A percentile compares a stretch with the other conserved stretches of the same genome.
Evolutionary conservation across 495 filamentous ascomycete genomes (phyloP).

Genomic region (Aspergillus biplanus): DNA sequence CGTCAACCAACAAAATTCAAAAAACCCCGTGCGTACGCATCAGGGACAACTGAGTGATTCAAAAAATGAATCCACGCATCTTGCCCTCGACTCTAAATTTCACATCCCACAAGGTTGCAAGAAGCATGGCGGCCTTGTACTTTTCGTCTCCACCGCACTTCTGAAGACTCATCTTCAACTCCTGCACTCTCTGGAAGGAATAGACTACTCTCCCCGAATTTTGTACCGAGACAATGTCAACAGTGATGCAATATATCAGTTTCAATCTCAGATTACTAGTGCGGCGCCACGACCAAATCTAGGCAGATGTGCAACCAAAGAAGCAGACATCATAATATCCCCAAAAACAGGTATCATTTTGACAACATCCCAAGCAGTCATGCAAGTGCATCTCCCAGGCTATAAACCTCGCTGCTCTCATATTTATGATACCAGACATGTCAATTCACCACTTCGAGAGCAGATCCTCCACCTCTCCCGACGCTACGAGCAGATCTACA

Average conservation of each 20-base stretch:
- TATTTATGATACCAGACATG: constrained; percentile 6
- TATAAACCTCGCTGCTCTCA: constrained; percentile 33
- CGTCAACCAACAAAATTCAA: neutral
- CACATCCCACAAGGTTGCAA: constrained; percentile 9
- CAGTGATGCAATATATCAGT: neutral
- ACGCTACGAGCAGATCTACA: constrained; percentile 70
- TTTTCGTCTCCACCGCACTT: constrained; percentile 36
- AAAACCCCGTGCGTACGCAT: neutral
- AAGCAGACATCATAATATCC: constrained; percentile 79
- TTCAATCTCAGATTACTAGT: neutral
- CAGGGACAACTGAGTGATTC: neutral
- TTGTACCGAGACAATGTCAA: constrained; percentile 36
- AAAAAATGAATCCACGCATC: neutral
- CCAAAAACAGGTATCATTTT: constrained; percentile 69
- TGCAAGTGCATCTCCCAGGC: constrained; percentile 71
- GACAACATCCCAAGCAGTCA: constrained; percentile 73
- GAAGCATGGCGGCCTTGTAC: constrained; percentile 7
- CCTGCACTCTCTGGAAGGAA: constrained; percentile 31
- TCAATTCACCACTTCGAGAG: constrained; percentile 55
- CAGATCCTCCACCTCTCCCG: constrained; percentile 57
- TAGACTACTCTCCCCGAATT: constrained; percentile 19
- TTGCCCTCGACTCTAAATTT: neutral
- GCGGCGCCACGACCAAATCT: neutral
- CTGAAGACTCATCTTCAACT: constrained; percentile 33
- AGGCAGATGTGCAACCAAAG: constrained; percentile 29